Percentiles rank a stretch among this genome's conserved stretches.
These are phyloP conservation scores for Pontederia crassipes DNA, from an alignment of 176 grass and related monocot genomes.

Conservation along the genomic window DNA sequence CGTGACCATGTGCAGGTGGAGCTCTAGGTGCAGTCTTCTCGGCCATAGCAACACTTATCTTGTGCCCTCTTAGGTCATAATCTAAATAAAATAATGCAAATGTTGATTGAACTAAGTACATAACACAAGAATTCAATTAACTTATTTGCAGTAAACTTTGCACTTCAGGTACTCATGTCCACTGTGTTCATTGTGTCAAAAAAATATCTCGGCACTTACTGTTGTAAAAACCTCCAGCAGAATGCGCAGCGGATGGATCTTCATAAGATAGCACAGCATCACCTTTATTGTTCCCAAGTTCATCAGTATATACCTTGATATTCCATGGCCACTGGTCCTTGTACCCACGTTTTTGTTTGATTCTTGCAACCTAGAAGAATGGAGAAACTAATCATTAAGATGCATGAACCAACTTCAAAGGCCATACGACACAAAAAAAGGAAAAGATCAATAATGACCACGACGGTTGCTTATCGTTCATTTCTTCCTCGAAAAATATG, in stretches of 20 bases:
- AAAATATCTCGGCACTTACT: slow-evolving; percentile 29
- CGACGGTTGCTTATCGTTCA: no score
- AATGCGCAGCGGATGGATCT: slow-evolving; percentile 83
- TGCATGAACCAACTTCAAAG: neutral
- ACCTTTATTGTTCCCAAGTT: slow-evolving; percentile 64
- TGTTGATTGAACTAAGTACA: slow-evolving; percentile 12
- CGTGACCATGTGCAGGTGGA: slow-evolving; percentile 56
- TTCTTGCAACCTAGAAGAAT: slow-evolving; percentile 56
- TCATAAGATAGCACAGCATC: slow-evolving; percentile 86
- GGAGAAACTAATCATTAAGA: neutral
- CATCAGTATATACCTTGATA: slow-evolving; percentile 89
- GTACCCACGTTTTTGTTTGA: slow-evolving; percentile 90
- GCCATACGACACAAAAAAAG: neutral
- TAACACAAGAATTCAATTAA: no score
- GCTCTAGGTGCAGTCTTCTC: slow-evolving; percentile 86
- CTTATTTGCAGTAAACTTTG: no score
- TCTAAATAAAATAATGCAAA: slow-evolving; percentile 31
- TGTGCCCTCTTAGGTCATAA: slow-evolving; percentile 81
- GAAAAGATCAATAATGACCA: neutral
- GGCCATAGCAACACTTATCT: slow-evolving; percentile 76
- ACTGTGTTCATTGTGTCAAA: neutral
- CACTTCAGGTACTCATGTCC: no score
- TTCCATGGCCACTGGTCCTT: slow-evolving; percentile 98
- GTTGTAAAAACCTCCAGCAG: slow-evolving; percentile 82
- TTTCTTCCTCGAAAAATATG: no score